phyloP scores from a whole-genome alignment of 257 asterid species.

The Thymus quinquecostatus region DNA sequence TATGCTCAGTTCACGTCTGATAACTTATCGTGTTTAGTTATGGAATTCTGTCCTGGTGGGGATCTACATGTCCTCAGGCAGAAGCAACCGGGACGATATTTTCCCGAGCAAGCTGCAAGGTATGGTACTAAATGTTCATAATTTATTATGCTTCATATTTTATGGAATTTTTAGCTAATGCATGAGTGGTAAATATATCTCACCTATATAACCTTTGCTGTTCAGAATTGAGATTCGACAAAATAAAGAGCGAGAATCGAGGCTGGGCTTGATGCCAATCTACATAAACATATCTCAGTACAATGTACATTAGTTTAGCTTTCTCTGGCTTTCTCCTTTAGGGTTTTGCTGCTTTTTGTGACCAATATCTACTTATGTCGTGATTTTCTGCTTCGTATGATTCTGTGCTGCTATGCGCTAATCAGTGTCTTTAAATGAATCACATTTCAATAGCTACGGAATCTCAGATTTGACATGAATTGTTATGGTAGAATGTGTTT shows the following conservation, averaged over 20 bases:
- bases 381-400: not conserved
- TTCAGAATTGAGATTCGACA: not conserved
- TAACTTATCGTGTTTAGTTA: slow-evolving; percentile 78
- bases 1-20: slow-evolving; percentile 88
- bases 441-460: no score
- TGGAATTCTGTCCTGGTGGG: slow-evolving; percentile 99
- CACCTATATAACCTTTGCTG: not conserved
- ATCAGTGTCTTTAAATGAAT: not conserved
- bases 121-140: slow-evolving; percentile 33
- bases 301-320: not conserved
- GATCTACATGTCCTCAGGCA: slow-evolving; percentile 92
- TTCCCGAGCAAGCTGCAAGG: slow-evolving; percentile 92
- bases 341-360: no score
- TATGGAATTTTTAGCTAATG: not conserved
- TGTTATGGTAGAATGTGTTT: not conserved
- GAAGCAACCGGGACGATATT: slow-evolving; percentile 75
- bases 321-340: not conserved
- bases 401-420: not conserved
- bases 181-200: not conserved
- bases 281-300: not conserved
- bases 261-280: not conserved
- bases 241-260: slow-evolving; percentile 2
- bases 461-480: not conserved
- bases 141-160: slow-evolving; percentile 4
- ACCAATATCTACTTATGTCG: not conserved